A percentile compares a stretch with the other conserved stretches of the same genome.
Conservation (phyloP, 208 protist genomes). For the Endotrypanum monterogeii region DNA sequence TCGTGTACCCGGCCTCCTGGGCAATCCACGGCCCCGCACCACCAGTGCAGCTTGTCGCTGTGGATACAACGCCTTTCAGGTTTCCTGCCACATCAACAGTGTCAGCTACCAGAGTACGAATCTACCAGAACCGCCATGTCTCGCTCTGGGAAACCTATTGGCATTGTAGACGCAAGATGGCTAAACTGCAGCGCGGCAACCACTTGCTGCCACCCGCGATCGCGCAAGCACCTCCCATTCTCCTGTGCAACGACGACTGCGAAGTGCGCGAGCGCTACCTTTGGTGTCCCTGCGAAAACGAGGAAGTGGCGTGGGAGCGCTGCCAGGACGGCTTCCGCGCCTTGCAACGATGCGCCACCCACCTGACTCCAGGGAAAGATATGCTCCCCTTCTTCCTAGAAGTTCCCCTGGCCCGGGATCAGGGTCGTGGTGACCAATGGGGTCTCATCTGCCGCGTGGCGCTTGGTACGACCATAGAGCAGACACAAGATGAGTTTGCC, state of each 20-base stretch:
- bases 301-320: constrained; percentile 58
- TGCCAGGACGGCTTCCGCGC: constrained; percentile 50
- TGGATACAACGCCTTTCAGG: constrained; percentile 28
- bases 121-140: constrained; percentile 61
- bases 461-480: constrained; percentile 57
- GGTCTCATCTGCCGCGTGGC: constrained; percentile 56
- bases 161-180: constrained; percentile 48
- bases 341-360: constrained; percentile 6
- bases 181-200: constrained; percentile 34
- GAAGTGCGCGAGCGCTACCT: constrained; percentile 70
- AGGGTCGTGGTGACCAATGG: constrained; percentile 22
- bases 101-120: constrained; percentile 1
- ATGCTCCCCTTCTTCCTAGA: constrained; percentile 8
- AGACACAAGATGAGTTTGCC: constrained; percentile 22
- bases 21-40: constrained; percentile 30
- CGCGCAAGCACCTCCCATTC: constrained; percentile 17
- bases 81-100: constrained; percentile 11
- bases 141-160: constrained; percentile 69
- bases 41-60: constrained; percentile 38
- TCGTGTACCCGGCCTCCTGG: constrained; percentile 52
- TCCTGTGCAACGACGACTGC: constrained; percentile 64
- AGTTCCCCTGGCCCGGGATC: not conserved
- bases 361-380: constrained; percentile 7
- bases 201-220: constrained; percentile 43
- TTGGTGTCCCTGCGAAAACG: constrained; percentile 51